phyloP scores from a whole-genome alignment of 345 rosid genomes.

The Gossypium thurberi region DNA sequence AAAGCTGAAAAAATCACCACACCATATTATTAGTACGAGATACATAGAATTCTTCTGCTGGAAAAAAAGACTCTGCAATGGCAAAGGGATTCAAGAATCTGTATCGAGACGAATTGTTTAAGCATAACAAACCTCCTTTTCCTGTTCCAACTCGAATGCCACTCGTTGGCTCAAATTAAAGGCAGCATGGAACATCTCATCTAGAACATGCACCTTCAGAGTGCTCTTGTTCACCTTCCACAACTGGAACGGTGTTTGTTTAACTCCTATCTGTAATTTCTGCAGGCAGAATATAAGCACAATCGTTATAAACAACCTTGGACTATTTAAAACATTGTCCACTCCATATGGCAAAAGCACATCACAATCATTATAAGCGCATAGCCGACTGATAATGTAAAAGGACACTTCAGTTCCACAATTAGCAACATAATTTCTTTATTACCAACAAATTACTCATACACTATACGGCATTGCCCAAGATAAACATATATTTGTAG shows the following conservation, averaged over 20 bases:
- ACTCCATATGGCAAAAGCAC: background rate
- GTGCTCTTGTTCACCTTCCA: constrained; percentile 64
- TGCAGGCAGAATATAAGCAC: constrained; percentile 23
- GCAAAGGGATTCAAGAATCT: background rate
- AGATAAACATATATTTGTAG: background rate
- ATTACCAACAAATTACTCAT: too few species aligned
- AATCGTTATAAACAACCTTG: background rate
- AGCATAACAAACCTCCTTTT: constrained; percentile 50
- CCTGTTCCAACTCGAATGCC: constrained; percentile 51
- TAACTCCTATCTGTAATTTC: constrained; percentile 45
- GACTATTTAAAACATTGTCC: background rate
- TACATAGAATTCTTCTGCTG: background rate
- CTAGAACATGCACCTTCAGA: constrained; percentile 43
- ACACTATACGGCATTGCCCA: background rate
- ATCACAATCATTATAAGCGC: background rate
- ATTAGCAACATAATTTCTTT: background rate
- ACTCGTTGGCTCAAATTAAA: constrained; percentile 63
- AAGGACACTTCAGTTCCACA: background rate
- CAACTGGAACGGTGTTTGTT: constrained; percentile 37
- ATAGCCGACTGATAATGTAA: background rate
- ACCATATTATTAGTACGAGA: background rate
- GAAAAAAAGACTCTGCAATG: background rate
- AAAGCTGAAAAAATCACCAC: constrained; percentile 34
- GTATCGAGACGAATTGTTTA: background rate
- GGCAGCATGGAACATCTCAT: constrained; percentile 81